A percentile compares a stretch with the other conserved stretches of the same genome.
Conservation (phyloP, 345 rosid species). For the Rhodomyrtus tomentosa region DNA sequence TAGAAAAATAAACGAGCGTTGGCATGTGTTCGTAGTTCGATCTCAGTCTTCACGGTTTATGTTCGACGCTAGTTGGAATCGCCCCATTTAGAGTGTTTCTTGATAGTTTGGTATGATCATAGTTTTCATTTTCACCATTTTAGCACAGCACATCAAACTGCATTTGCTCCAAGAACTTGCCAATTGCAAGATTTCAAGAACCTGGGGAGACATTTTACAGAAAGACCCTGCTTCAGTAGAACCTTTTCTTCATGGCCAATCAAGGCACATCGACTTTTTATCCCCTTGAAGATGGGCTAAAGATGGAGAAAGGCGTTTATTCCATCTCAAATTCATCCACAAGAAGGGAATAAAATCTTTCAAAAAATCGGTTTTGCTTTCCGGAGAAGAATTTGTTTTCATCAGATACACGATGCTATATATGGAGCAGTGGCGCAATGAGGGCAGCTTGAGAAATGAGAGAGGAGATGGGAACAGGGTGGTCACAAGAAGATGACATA, state of each 20-base stretch:
- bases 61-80: too few relatives aligned
- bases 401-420: not conserved
- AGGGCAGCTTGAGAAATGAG: not conserved
- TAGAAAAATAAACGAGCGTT: not conserved
- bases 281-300: not conserved
- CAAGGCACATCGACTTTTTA: not conserved
- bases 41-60: too few relatives aligned
- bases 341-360: not conserved
- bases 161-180: not conserved
- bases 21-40: not conserved
- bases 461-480: not conserved
- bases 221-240: not conserved
- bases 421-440: not conserved
- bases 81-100: too few relatives aligned
- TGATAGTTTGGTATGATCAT: not conserved
- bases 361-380: not conserved
- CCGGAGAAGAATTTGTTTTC: not conserved
- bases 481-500: not conserved
- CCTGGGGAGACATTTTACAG: not conserved
- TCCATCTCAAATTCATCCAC: not conserved
- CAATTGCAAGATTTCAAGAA: not conserved
- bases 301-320: not conserved
- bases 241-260: not conserved
- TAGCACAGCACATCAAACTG: not conserved
- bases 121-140: not conserved